These are phyloP conservation scores for Gossypium davidsonii DNA, from an alignment of 441 rosid genomes.

Conservation along the genomic window DNA sequence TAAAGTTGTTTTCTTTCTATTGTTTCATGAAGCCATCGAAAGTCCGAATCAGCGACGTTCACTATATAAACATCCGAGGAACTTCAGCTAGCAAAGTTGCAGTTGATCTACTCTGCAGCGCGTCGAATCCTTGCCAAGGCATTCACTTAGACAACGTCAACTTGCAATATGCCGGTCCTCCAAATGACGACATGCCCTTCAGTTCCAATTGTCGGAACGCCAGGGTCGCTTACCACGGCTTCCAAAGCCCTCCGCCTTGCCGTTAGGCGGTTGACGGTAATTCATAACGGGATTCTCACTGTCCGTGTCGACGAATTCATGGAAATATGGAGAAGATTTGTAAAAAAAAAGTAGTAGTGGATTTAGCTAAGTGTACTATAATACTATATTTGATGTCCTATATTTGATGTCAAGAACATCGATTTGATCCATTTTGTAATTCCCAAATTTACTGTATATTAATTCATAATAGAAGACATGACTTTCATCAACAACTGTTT, in stretches of 20 bases:
- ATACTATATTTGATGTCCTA: too few species aligned
- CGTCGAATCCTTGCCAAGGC: constrained; percentile 34
- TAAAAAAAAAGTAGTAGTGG: too few species aligned
- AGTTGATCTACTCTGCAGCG: constrained; percentile 44
- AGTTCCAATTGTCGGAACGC: constrained; percentile 34
- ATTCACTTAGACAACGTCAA: constrained; percentile 31
- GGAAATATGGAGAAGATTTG: not conserved
- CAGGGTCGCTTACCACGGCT: constrained; percentile 22
- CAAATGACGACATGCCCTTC: constrained; percentile 11
- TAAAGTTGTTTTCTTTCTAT: not conserved
- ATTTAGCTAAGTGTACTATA: too few species aligned
- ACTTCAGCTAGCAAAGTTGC: constrained; percentile 38
- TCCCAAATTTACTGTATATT: too few species aligned
- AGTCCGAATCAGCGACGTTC: constrained; percentile 43
- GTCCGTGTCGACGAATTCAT: not conserved
- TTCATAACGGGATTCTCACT: not conserved
- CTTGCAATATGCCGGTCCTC: constrained; percentile 29
- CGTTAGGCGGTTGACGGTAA: not conserved
- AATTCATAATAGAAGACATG: too few species aligned
- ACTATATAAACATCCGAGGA: constrained; percentile 42
- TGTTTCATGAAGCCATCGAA: constrained; percentile 34
- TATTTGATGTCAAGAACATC: too few species aligned
- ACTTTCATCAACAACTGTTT: too few species aligned
- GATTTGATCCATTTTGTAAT: too few species aligned
- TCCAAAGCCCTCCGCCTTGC: constrained; percentile 48